These are phyloP conservation scores for Xylaria sp. DNA, from an alignment of 2,329 filamentous ascomycete species.

Conservation along the genomic window DNA sequence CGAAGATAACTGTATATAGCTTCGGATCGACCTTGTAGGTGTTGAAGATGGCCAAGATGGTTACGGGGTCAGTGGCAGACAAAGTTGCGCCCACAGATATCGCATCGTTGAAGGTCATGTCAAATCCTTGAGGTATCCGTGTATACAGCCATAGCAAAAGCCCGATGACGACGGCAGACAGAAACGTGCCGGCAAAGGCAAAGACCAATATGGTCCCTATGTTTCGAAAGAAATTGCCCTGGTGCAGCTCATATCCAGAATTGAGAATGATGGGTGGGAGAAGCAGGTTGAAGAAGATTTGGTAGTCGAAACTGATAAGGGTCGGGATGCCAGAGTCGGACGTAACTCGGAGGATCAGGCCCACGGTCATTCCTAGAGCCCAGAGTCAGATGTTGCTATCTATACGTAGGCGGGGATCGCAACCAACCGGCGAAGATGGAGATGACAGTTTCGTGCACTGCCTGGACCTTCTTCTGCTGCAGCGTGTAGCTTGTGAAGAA, in stretches of 20 bases:
- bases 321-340: conserved; percentile 84
- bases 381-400: conserved; percentile 21
- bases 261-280: conserved; percentile 98
- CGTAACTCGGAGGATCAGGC: conserved; percentile 82
- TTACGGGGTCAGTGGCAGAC: conserved; percentile 96
- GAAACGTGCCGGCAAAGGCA: conserved; percentile 94
- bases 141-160: conserved; percentile 89
- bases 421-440: conserved; percentile 89
- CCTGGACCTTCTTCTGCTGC: conserved; percentile 95
- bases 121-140: conserved; percentile 79
- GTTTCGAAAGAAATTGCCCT: conserved; percentile 98
- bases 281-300: conserved; percentile 99
- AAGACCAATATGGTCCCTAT: conserved; percentile 98
- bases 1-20: conserved; percentile 98
- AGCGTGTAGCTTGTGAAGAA: conserved; percentile 97
- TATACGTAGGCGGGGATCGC: conserved; percentile 6
- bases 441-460: conserved; percentile 96
- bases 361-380: conserved; percentile 85
- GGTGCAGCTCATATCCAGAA: conserved; percentile 95
- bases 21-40: conserved; percentile 99
- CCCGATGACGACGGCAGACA: conserved; percentile 94
- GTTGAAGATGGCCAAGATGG: conserved; percentile 98
- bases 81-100: conserved; percentile 96
- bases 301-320: conserved; percentile 95
- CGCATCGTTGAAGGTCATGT: conserved; percentile 91